These are phyloP conservation scores for Sporothrix brasiliensis DNA, from an alignment of 2,329 filamentous ascomycete species.

Conservation along the genomic window DNA sequence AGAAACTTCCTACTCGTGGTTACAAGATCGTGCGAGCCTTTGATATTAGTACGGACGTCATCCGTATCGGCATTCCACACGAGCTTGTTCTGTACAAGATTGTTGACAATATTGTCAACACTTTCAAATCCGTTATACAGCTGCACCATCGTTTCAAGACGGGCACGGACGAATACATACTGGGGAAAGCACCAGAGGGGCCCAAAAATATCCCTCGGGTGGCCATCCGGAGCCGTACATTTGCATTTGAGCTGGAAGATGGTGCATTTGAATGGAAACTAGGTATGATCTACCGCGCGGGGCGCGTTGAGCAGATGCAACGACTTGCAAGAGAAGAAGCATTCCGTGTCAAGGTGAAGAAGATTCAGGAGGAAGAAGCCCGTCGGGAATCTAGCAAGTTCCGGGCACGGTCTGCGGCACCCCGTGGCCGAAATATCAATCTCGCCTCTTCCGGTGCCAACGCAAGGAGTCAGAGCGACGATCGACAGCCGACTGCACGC, in stretches of 20 bases:
- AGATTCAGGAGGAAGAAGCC: constrained; percentile 71
- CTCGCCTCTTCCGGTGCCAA: background rate
- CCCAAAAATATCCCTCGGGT: constrained; percentile 87
- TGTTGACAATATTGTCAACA: constrained; percentile 90
- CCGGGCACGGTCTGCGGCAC: constrained; percentile 58
- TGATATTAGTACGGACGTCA: constrained; percentile 81
- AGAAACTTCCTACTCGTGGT: constrained; percentile 60
- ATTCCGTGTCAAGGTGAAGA: constrained; percentile 83
- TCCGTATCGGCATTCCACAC: constrained; percentile 85
- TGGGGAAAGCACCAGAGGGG: constrained; percentile 80
- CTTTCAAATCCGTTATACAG: constrained; percentile 82
- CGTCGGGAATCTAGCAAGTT: constrained; percentile 56
- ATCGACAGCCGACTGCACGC: constrained; percentile 46
- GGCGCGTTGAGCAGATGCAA: constrained; percentile 86
- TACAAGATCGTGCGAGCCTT: constrained; percentile 76
- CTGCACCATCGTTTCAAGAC: constrained; percentile 92
- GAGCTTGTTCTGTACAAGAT: constrained; percentile 87
- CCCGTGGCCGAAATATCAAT: constrained; percentile 40
- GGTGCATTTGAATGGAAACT: constrained; percentile 98
- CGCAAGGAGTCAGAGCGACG: constrained; percentile 53
- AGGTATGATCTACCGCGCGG: constrained; percentile 88
- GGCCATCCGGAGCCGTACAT: constrained; percentile 75
- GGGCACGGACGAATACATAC: constrained; percentile 82
- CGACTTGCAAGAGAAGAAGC: constrained; percentile 87
- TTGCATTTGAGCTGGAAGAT: constrained; percentile 92